These are phyloP conservation scores for Saccharomyces hybrid DNA, from an alignment of 1,139 yeast genomes.

Conservation along the genomic window DNA sequence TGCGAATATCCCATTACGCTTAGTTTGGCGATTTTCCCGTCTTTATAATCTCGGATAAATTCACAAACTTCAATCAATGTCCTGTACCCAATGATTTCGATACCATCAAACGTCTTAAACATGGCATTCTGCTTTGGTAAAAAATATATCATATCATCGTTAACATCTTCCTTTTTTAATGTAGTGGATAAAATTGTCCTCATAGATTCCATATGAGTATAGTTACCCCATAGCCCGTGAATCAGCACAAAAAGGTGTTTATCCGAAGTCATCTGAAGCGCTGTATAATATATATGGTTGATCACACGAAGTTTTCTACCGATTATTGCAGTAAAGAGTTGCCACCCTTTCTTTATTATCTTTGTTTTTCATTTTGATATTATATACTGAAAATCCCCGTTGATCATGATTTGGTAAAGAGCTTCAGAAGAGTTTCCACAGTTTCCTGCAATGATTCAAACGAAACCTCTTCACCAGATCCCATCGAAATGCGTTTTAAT, in stretches of 20 bases:
- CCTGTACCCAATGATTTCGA: conserved; percentile 61
- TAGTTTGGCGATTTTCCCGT: conserved; percentile 36
- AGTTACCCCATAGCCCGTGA: conserved; percentile 88
- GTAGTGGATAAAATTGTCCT: conserved; percentile 45
- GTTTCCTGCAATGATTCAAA: conserved; percentile 26
- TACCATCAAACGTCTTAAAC: conserved; percentile 81
- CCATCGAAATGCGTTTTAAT: conserved; percentile 9
- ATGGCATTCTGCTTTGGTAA: conserved; percentile 66
- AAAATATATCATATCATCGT: conserved; percentile 46
- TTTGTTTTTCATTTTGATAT: not conserved
- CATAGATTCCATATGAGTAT: conserved; percentile 60
- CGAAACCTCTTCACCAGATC: conserved; percentile 12
- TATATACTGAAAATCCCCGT: not conserved
- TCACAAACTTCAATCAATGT: conserved; percentile 58
- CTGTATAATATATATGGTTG: not conserved
- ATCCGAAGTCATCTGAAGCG: conserved; percentile 11
- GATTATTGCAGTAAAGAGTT: not conserved
- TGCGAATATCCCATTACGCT: conserved; percentile 48
- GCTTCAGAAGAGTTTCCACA: conserved; percentile 21
- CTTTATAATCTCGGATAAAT: conserved; percentile 36
- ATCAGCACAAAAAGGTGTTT: conserved; percentile 71
- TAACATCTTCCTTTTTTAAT: conserved; percentile 32
- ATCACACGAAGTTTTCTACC: not conserved
- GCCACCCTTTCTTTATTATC: not conserved
- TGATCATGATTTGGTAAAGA: conserved; percentile 19